Evolutionary conservation across 768 basidiomycete species (phyloP).

Genomic region (Nidularia pulvinata): DNA sequence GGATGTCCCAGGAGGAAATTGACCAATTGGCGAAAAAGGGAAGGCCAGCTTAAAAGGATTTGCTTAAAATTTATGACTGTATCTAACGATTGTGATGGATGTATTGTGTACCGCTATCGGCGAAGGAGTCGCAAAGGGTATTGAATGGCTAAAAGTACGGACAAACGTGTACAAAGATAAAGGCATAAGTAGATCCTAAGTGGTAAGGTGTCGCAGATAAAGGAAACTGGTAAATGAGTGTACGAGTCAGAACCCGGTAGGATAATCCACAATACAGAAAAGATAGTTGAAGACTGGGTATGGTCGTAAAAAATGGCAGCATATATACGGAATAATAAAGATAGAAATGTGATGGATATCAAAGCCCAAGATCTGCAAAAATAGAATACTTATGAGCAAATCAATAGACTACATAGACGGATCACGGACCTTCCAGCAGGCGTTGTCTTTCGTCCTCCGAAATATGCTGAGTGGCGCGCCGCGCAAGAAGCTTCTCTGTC

Average conservation of each 20-base stretch:
- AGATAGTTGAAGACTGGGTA: not conserved
- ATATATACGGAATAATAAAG: conserved; percentile 11
- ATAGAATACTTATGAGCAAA: not conserved
- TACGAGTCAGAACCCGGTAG: not conserved
- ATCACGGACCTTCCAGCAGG: conserved; percentile 64
- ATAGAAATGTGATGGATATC: conserved; percentile 12
- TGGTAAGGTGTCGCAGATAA: conserved; percentile 5
- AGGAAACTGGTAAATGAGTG: conserved; percentile 1
- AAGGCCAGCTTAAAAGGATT: not conserved
- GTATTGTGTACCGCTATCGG: not conserved
- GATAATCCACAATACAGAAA: not conserved
- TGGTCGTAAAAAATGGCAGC: not conserved
- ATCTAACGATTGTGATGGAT: not conserved
- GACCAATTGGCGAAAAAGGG: conserved; percentile 30
- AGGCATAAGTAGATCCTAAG: conserved; percentile 2
- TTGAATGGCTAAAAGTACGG: not conserved
- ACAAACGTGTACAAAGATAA: not conserved
- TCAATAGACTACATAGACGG: too few species aligned
- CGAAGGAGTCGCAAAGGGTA: not conserved
- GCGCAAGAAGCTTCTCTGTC: conserved; percentile 87
- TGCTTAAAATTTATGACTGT: too few species aligned
- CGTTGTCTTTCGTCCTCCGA: conserved; percentile 73
- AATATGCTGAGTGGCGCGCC: conserved; percentile 80
- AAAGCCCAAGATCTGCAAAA: conserved; percentile 13
- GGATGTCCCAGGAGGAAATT: conserved; percentile 79